Evolutionary conservation across 805 yeast genomes (phyloP).

Genomic region (Isabelozyma pseudorhagii): DNA sequence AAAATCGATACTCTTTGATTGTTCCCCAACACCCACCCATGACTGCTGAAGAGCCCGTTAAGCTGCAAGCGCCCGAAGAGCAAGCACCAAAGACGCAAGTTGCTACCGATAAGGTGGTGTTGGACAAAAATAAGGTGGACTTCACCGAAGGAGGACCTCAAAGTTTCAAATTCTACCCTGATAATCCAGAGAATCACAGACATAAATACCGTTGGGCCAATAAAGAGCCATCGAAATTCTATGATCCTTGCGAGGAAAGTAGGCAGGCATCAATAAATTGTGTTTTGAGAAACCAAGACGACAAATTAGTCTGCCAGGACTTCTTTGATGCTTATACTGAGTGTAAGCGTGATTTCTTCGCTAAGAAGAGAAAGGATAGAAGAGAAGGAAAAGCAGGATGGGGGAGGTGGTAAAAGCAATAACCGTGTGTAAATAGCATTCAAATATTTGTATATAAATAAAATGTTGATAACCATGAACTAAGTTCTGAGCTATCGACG

Average conservation of each 20-base stretch:
- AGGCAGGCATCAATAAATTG: constrained; percentile 85
- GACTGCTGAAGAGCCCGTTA: neutral
- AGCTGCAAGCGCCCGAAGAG: neutral
- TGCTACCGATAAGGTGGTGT: constrained; percentile 22
- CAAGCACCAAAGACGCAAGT: neutral
- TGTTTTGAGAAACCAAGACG: constrained; percentile 71
- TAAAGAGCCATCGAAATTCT: constrained; percentile 80
- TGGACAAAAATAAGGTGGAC: constrained; percentile 43
- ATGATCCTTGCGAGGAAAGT: constrained; percentile 91
- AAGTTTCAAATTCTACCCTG: constrained; percentile 75
- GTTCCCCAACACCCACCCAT: too few species aligned
- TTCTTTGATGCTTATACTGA: constrained; percentile 92
- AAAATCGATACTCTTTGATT: too few species aligned
- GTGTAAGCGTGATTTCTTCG: constrained; percentile 63
- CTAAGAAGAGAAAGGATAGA: constrained; percentile 33
- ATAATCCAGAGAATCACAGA: constrained; percentile 70
- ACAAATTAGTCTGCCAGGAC: constrained; percentile 61
- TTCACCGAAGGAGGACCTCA: constrained; percentile 55
- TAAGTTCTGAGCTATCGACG: too few species aligned
- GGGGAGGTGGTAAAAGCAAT: constrained; percentile 31
- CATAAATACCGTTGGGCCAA: constrained; percentile 67
- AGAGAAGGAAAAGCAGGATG: constrained; percentile 40
- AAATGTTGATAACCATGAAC: neutral
- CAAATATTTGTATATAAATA: neutral
- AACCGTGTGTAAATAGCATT: neutral